Evolutionary conservation across 371 early-diverging fungal genomes (phyloP).

Genomic region (Rhizomucor miehei): DNA sequence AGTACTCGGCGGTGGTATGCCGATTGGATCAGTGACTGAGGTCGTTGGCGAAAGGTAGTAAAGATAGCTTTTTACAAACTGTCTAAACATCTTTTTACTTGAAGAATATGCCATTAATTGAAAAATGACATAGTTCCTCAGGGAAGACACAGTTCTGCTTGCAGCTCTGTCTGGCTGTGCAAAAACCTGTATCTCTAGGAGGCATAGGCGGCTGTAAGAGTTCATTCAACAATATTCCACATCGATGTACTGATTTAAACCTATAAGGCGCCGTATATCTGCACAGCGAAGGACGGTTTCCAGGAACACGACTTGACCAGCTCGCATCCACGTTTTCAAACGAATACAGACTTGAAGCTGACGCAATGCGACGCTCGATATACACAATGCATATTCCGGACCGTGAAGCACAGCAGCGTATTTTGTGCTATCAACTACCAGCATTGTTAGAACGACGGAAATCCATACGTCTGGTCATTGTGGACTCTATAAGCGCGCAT

Average conservation of each 20-base stretch:
- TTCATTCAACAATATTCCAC: background rate
- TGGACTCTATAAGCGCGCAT: conserved; percentile 85
- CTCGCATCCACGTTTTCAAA: conserved; percentile 28
- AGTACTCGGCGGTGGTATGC: conserved; percentile 54
- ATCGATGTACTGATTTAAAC: background rate
- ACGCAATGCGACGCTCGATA: conserved; percentile 30
- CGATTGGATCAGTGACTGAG: conserved; percentile 53
- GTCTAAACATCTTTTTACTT: too few species aligned
- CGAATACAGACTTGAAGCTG: conserved; percentile 8
- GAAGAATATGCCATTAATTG: too few species aligned
- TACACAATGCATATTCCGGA: conserved; percentile 65
- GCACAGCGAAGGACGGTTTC: conserved; percentile 64
- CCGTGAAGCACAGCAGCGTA: conserved; percentile 68
- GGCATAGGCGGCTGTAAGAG: conserved; percentile 51
- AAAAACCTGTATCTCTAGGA: conserved; percentile 51
- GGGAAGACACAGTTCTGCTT: conserved; percentile 80
- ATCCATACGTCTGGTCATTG: conserved; percentile 65
- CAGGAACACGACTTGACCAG: conserved; percentile 46
- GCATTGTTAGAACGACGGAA: conserved; percentile 45
- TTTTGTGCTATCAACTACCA: conserved; percentile 69
- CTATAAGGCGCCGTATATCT: conserved; percentile 49
- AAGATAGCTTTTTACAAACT: background rate
- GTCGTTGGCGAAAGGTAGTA: conserved; percentile 56
- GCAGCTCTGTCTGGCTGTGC: conserved; percentile 66
- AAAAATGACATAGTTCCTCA: conserved; percentile 61